These are phyloP conservation scores for Talaromyces liani DNA, from an alignment of 495 filamentous ascomycete genomes.

Conservation along the genomic window DNA sequence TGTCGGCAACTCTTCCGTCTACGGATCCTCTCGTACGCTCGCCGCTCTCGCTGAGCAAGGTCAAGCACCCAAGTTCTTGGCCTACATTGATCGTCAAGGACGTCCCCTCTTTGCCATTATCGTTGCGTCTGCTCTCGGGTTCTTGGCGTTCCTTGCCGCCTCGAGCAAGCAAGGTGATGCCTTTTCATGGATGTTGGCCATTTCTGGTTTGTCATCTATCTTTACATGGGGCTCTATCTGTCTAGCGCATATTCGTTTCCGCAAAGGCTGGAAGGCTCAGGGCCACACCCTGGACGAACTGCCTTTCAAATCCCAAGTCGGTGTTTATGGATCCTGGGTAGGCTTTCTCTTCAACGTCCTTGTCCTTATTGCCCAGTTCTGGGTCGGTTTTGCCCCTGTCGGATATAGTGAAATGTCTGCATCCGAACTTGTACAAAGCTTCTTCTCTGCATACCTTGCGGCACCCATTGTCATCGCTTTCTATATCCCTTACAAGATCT, in stretches of 20 bases:
- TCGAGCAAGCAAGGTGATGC: conserved; percentile 54
- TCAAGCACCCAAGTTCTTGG: conserved; percentile 68
- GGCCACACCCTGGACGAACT: conserved; percentile 68
- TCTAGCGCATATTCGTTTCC: conserved; percentile 86
- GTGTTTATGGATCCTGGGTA: conserved; percentile 75
- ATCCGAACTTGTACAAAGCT: conserved; percentile 44
- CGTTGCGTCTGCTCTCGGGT: conserved; percentile 60
- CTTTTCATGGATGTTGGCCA: conserved; percentile 82
- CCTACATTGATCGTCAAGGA: conserved; percentile 77
- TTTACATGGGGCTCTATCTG: conserved; percentile 94
- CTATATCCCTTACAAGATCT: conserved; percentile 77
- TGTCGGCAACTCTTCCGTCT: conserved; percentile 82
- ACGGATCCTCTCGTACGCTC: conserved; percentile 79
- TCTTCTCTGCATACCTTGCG: conserved; percentile 76
- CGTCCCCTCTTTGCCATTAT: conserved; percentile 70
- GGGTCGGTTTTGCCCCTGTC: conserved; percentile 79
- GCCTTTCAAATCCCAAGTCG: conserved; percentile 72
- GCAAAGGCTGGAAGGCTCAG: conserved; percentile 62
- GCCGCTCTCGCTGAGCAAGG: conserved; percentile 80
- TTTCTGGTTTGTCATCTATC: conserved; percentile 81
- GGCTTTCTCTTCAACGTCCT: conserved; percentile 73
- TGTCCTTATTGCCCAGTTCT: conserved; percentile 89
- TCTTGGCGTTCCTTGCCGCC: conserved; percentile 74
- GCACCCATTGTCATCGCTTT: conserved; percentile 70
- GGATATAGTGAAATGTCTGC: conserved; percentile 41